Evolutionary conservation across 2,329 filamentous ascomycete species (phyloP), one percentile per base, ranked within the genome.

Genomic region (Aspergillus sp.): DNA sequence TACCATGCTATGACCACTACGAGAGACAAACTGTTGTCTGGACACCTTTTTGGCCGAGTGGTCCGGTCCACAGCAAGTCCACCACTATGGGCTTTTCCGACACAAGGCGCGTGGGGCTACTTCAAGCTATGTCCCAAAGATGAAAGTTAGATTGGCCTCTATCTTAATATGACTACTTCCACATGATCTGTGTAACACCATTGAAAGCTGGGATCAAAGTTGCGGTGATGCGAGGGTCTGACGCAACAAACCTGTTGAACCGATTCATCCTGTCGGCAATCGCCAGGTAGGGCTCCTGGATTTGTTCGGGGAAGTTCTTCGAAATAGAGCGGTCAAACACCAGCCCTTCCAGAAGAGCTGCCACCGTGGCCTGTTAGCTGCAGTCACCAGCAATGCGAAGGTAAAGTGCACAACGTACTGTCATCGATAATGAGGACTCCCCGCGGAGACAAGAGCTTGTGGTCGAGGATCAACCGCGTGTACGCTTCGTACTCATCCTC

Each of bases 391-490:
- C 7, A 51, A 38, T n/a, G 17, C 2, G 2, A 28, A 51, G 2
- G 23, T 31, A 17, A n/a, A 9, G 13, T n/a, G 49, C 5, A 9
- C 5, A 47, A 22, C 13, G 34, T 51, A 51, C 49, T 19, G 17
- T 51, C 49, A 51, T 51, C 49, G 17, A 51, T n/a, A 31, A 51
- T 25, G 9, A 51, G 15, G 13, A 51, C 49, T 9, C 49, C 49
- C 13, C 19, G 13, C 9, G 49, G 28, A n/a, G 28, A 19, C 15
- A 51, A 30, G 8, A 34, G 49, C 19, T 19, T 15, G 15, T 51
- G 8, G 8, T 51, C 49, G 17, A 51, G 49, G 28, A 51, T 51
- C 15, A 31, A 4, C 28, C 28, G 49, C 25, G 28, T 34, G 19
- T 51, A 51, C 13, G 25, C 49, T 23, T 34, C 19, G 25, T 51